A percentile compares a stretch with the other conserved stretches of the same genome.
These are phyloP conservation scores for Talaromyces verruculosus DNA, from an alignment of 2,329 filamentous ascomycete genomes.

Conservation along the genomic window DNA sequence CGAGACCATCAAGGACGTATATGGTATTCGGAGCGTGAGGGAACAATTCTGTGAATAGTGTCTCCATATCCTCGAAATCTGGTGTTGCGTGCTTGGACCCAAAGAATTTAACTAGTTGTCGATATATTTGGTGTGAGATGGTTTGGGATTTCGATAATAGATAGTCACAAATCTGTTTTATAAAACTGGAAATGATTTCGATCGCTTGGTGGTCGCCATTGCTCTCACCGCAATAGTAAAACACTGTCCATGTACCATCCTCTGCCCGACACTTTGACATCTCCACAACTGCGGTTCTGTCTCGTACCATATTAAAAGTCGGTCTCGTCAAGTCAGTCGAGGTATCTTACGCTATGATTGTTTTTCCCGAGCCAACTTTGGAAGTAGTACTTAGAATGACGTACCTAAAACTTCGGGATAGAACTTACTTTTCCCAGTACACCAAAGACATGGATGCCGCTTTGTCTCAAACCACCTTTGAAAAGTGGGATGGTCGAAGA, in stretches of 20 bases:
- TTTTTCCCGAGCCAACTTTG: not conserved
- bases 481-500: not conserved
- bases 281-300: not conserved
- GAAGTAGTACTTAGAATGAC: too few species aligned
- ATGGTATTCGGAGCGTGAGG: not conserved
- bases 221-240: not conserved
- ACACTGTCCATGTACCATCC: not conserved
- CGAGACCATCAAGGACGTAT: not conserved
- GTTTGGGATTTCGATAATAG: not conserved
- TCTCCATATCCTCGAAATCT: not conserved
- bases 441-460: not conserved
- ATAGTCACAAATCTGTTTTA: not conserved
- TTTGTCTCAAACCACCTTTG: not conserved
- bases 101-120: not conserved
- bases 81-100: not conserved
- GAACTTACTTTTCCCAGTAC: not conserved
- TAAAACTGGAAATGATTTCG: not conserved
- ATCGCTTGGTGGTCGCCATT: not conserved
- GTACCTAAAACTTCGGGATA: too few species aligned
- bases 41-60: not conserved
- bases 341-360: not conserved
- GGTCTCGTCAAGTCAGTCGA: not conserved
- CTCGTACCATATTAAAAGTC: not conserved
- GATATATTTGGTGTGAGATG: not conserved
- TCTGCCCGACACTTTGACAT: not conserved